Base-by-base conservation (phyloP, 192 early-diverging fungal genomes). In the Coemansia sp. region DNA sequence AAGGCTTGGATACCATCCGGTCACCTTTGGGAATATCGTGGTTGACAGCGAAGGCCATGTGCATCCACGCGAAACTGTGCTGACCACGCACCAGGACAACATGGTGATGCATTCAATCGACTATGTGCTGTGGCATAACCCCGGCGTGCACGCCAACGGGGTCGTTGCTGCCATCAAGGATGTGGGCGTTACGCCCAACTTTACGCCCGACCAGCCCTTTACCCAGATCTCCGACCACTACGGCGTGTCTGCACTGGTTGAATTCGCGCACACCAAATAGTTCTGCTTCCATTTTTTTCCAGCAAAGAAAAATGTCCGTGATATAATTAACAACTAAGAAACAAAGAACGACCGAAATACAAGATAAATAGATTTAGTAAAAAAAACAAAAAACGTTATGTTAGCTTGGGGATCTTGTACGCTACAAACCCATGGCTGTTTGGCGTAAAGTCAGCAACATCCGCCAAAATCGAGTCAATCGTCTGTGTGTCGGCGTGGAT, bases 21-120 rank as follows among this genome's bases (percentile, higher is more conserved):
- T 94, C n/a, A 93, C 92, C 0, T 90, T 89, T 81, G 90, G 88
- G n/a, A 90, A 92, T 55, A 81, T 84, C 20, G 70, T 77, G 2
- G 66, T 84, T 6, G 83, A 65, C 61, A 60, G 80, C 10, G 25
- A 86, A 26, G 86, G 86, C 33, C 31, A 30, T 1, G 75, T 65
- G 49, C 66, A 63, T 34, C 87, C 89, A 2, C 75, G 82, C 42
- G 89, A 91, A 63, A 87, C 85, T 0, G 77, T 88, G n/a, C 61
- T 91, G 70, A 88, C 88, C 1, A 81, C 75, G 29, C 58, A 33
- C 31, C 70, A 77, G 33, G 85, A 87, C 34, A 77, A 80, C 59
- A 64, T 70, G 34, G 70, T 77, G 10, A 79, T 74, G 66, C 80
- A 80, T 40, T 80, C 77, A 2, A 77, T 86, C 18, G 85, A 86